Conservation (phyloP, 1,284 basidiomycete genomes). For the Volvariella surrecta region DNA sequence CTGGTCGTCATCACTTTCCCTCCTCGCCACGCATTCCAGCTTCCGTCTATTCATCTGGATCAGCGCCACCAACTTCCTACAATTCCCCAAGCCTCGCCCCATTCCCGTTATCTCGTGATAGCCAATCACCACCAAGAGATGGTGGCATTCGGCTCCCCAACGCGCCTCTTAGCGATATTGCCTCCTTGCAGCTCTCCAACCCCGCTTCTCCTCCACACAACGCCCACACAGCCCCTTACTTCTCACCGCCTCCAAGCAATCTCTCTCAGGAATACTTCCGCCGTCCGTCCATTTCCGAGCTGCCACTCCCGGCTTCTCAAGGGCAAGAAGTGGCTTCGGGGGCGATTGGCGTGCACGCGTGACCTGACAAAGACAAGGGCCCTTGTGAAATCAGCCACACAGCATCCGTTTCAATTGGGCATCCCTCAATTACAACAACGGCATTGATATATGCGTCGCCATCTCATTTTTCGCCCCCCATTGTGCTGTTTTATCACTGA, state of each 20-base stretch:
- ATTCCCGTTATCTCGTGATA: conserved; percentile 50
- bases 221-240: conserved; percentile 29
- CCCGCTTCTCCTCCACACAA: conserved; percentile 27
- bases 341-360: conserved; percentile 1
- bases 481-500: no score
- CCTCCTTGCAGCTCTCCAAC: conserved; percentile 29
- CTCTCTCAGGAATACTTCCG: conserved; percentile 19
- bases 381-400: no score
- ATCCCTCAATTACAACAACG: conserved; percentile 4
- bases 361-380: not conserved
- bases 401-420: no score
- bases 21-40: conserved; percentile 27
- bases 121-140: conserved; percentile 51
- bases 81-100: conserved; percentile 49
- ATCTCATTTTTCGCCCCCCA: not conserved
- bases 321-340: conserved; percentile 6
- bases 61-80: conserved; percentile 55
- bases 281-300: conserved; percentile 15
- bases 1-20: conserved; percentile 2
- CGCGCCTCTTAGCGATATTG: conserved; percentile 57
- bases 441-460: conserved; percentile 6
- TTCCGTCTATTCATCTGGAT: conserved; percentile 56
- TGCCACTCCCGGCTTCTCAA: conserved; percentile 4
- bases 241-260: conserved; percentile 16
- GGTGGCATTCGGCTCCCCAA: conserved; percentile 64